Evolutionary conservation across 2,329 filamentous ascomycete species (phyloP), one percentile per base, ranked within the genome.

Genomic region (Arthrobotrys pseudoclavata): DNA sequence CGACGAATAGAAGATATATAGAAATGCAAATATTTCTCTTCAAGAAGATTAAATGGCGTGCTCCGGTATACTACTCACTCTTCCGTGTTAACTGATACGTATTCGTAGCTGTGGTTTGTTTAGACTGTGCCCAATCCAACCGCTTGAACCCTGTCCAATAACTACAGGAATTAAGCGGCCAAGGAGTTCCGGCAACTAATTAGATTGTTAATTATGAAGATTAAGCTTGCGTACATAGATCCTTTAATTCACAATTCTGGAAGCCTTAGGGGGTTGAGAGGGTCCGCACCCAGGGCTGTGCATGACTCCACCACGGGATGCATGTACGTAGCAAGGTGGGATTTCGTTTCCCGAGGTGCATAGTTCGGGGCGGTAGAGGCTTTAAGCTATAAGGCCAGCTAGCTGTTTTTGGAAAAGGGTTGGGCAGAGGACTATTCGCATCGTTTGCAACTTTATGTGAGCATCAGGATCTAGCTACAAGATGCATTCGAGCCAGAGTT

Each of bases 311-410:
- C 55, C 34, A 42, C 55, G 55, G 55, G n/a, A 20, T 45, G 42
- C 29, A 31, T 2, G 6, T 53, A 50, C 13, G 47, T 20, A 24
- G 24, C 12, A 53, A 24, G n/a, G 18, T 20, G 55, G 55, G 55
- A 26, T 26, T 42, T 60, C 34, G 55, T 60, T 60, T 26, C 55
- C 55, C 34, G 55, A 40, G 55, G 34, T 42, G 55, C 55, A 60
- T 60, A 7, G 6, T 10, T 42, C 34, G 20, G 55, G 55, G 18
- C 55, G 55, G 31, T 20, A 42, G 55, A 42, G 31, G 34, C 18
- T 42, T 40, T 40, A 15, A 15, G 37, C 9, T 40, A 5, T 60
- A 60, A 60, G 55, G 55, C 55, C 55, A 42, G 55, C 55, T 60
- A 60, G 34, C 55, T 26, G 18, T 24, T 60, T 60, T 26, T 18